Evolutionary conservation across 352 stramenopile genomes (phyloP).

Genomic region (Phytopythium chamaehyphon): DNA sequence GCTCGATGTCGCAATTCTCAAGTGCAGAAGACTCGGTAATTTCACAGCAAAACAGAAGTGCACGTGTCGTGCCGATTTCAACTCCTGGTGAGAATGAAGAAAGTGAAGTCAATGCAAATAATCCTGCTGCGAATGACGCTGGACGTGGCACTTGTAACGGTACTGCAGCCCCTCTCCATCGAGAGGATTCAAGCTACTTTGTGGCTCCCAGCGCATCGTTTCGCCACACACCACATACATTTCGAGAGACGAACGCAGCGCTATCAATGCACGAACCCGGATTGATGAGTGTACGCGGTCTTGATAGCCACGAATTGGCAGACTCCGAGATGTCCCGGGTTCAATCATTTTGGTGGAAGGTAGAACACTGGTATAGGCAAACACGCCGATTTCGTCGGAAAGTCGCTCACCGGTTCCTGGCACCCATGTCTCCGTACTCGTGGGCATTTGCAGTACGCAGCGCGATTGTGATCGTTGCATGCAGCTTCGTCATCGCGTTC

Average conservation of each 20-base stretch:
- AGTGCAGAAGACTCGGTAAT: background rate
- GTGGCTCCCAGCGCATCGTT: background rate
- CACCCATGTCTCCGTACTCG: conserved; percentile 16
- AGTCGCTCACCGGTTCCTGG: background rate
- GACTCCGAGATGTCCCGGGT: too few relatives aligned
- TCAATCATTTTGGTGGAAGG: background rate
- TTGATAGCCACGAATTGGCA: too few relatives aligned
- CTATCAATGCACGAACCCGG: background rate
- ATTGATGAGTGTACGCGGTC: background rate
- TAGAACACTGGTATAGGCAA: background rate
- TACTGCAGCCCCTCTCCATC: background rate
- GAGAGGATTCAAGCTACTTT: background rate
- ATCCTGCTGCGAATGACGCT: background rate
- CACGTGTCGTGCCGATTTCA: conserved; percentile 3
- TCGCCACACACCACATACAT: background rate
- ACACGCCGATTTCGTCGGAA: background rate
- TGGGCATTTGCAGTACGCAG: conserved; percentile 17
- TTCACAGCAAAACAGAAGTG: background rate
- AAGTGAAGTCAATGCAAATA: background rate
- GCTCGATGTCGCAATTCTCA: background rate
- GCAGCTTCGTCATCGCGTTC: conserved; percentile 21
- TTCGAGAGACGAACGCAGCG: background rate
- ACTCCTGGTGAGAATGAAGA: background rate
- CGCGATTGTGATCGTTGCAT: conserved; percentile 12
- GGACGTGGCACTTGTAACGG: too few relatives aligned